Evolutionary conservation across 805 yeast genomes (phyloP).

Genomic region (Naumovozyma castellii): DNA sequence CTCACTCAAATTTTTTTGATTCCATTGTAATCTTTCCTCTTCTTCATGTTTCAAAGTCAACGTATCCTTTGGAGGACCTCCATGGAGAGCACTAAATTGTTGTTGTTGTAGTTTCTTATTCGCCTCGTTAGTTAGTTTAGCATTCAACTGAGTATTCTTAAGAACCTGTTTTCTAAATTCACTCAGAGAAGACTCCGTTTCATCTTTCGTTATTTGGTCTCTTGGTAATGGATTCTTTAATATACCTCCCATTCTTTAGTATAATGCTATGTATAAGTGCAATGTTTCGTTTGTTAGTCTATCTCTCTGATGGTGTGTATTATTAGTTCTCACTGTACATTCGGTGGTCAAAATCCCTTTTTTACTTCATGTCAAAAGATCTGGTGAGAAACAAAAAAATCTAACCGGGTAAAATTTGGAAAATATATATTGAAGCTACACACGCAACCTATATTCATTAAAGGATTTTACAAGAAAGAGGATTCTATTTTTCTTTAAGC

Average conservation of each 20-base stretch:
- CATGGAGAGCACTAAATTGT: neutral
- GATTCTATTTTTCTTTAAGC: too few relatives aligned
- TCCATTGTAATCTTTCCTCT: slow-evolving; percentile 63
- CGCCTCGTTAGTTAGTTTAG: slow-evolving; percentile 37
- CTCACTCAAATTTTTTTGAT: slow-evolving; percentile 62
- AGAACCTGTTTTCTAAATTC: slow-evolving; percentile 60
- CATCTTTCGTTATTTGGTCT: slow-evolving; percentile 16
- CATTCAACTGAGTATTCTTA: slow-evolving; percentile 68
- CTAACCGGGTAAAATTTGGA: too few relatives aligned
- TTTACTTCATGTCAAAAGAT: too few relatives aligned
- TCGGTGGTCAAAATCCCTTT: too few relatives aligned
- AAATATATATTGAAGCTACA: too few relatives aligned
- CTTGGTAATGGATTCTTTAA: slow-evolving; percentile 38
- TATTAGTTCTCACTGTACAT: too few relatives aligned
- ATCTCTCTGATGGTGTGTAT: too few relatives aligned
- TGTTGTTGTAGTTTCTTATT: neutral
- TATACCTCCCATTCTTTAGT: slow-evolving; percentile 36
- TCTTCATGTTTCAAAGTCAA: slow-evolving; percentile 23
- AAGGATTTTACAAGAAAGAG: too few relatives aligned
- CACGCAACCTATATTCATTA: too few relatives aligned
- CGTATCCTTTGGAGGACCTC: slow-evolving; percentile 26
- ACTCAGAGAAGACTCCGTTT: slow-evolving; percentile 28
- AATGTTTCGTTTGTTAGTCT: too few relatives aligned
- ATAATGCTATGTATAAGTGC: too few relatives aligned
- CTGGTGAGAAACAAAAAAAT: too few relatives aligned